Base-by-base conservation (phyloP, 768 basidiomycete genomes). In the Mycena filopes region DNA sequence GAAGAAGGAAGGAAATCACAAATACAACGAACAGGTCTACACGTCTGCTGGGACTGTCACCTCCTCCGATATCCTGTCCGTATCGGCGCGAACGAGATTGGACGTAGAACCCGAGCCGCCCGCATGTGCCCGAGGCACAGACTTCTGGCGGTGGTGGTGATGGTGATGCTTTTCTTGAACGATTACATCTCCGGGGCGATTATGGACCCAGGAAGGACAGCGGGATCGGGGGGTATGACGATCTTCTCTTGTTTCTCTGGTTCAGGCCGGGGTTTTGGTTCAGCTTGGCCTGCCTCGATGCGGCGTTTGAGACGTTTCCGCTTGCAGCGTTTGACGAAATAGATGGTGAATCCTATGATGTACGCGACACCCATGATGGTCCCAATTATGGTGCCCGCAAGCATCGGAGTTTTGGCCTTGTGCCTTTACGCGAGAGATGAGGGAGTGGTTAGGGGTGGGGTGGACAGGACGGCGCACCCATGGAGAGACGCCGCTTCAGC, bases 211-310 rank as follows among this genome's bases (percentile, higher is more conserved):
- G 85, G 76, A n/a, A 89, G 73, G 31, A 89, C 80, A 42, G 88
- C 89, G n/a, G 89, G 88, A 74, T 90, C 89, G 1, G 88, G 88
- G 21, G 88, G 88, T 21, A 89, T 86, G 54, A 89, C 79, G 58
- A 87, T 77, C 49, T 77, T 82, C 69, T 85, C 82, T 55, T n/a
- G n/a, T n/a, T n/a, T n/a, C n/a, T 80, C 77, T 20, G 79, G 75
- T 48, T 76, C 73, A 51, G 78, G 77, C 70, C 81, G 82, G 55
- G 71, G 73, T 57, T 78, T 72, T 20, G 83, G 81, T 60, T 80
- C 72, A 4, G 79, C 76, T 69, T 80, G 81, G 33, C 86, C 86
- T n/a, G 78, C 77, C 10, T 77, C 80, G 50, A 81, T 77, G 40
- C 75, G 73, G 15, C 79, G 78, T 31, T 86, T 85, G 54, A 79